These are phyloP conservation scores for Cucurbita maxima DNA, from an alignment of 306 rosid genomes.

Conservation along the genomic window DNA sequence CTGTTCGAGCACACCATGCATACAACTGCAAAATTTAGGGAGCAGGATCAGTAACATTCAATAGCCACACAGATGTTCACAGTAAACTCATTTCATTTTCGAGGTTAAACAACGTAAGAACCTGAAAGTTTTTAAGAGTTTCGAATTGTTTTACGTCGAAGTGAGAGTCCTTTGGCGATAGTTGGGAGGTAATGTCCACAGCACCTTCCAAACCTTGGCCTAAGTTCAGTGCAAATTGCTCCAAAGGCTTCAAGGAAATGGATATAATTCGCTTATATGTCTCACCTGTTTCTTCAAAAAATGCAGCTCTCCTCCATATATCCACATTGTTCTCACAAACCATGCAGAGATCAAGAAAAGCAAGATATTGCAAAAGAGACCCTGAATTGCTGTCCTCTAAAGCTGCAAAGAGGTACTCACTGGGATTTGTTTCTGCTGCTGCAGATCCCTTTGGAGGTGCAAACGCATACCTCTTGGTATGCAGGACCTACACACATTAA, in stretches of 20 bases:
- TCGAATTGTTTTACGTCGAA: conserved; percentile 36
- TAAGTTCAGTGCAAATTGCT: conserved; percentile 49
- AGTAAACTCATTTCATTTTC: not conserved
- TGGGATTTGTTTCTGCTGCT: conserved; percentile 95
- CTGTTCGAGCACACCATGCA: conserved; percentile 72
- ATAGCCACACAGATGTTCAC: not conserved
- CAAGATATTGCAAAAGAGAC: conserved; percentile 81
- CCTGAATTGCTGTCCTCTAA: conserved; percentile 70
- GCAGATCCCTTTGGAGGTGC: conserved; percentile 99
- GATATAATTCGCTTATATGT: conserved; percentile 71
- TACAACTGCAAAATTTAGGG: conserved; percentile 31
- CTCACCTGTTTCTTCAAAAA: conserved; percentile 90
- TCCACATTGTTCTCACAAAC: conserved; percentile 90
- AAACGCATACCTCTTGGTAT: conserved; percentile 65
- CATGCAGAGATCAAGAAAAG: conserved; percentile 91
- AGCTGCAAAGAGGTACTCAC: conserved; percentile 79
- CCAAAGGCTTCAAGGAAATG: conserved; percentile 75
- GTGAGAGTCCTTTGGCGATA: conserved; percentile 51
- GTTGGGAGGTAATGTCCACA: conserved; percentile 32
- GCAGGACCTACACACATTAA: conserved; percentile 47
- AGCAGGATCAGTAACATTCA: not conserved
- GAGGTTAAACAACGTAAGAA: not conserved
- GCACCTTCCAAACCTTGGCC: conserved; percentile 51
- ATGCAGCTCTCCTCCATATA: conserved; percentile 87
- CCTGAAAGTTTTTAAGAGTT: conserved; percentile 64